A percentile compares a stretch with the other conserved stretches of the same genome.
phyloP scores from a whole-genome alignment of 2,329 filamentous ascomycete genomes.

The Penicillium sp. region DNA sequence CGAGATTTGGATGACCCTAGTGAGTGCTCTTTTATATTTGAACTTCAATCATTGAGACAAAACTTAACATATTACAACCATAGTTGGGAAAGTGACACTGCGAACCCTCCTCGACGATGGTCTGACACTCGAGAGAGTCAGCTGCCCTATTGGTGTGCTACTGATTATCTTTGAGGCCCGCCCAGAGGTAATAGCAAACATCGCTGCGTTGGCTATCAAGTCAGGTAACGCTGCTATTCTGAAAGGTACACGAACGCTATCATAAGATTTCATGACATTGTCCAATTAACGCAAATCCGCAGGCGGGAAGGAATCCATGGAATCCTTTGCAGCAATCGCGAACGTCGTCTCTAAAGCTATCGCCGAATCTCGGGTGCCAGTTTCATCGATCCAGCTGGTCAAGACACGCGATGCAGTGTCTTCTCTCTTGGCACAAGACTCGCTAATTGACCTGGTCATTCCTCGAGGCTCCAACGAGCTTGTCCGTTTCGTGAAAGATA shows the following conservation, averaged over 20 bases:
- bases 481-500: constrained; percentile 82
- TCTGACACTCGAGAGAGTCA: constrained; percentile 79
- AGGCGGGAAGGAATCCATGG: constrained; percentile 90
- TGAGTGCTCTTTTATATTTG: constrained; percentile 48
- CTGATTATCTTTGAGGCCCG: constrained; percentile 98
- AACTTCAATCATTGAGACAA: background rate
- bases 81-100: constrained; percentile 80
- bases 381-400: constrained; percentile 86
- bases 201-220: constrained; percentile 91
- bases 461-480: constrained; percentile 88
- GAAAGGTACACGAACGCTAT: constrained; percentile 59
- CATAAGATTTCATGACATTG: background rate
- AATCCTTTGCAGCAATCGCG: constrained; percentile 92
- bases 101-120: constrained; percentile 83
- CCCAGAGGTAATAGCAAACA: constrained; percentile 97
- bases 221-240: constrained; percentile 96
- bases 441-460: constrained; percentile 90
- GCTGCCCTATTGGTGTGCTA: constrained; percentile 94
- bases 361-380: constrained; percentile 69
- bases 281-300: constrained; percentile 11
- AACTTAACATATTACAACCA: constrained; percentile 11
- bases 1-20: constrained; percentile 78
- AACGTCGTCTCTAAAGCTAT: constrained; percentile 78
- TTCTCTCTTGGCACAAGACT: constrained; percentile 79
- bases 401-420: constrained; percentile 88